Percentiles rank a stretch among this genome's conserved stretches.
phyloP scores from a whole-genome alignment of 768 basidiomycete species.

The Termitomyces titanicus region DNA sequence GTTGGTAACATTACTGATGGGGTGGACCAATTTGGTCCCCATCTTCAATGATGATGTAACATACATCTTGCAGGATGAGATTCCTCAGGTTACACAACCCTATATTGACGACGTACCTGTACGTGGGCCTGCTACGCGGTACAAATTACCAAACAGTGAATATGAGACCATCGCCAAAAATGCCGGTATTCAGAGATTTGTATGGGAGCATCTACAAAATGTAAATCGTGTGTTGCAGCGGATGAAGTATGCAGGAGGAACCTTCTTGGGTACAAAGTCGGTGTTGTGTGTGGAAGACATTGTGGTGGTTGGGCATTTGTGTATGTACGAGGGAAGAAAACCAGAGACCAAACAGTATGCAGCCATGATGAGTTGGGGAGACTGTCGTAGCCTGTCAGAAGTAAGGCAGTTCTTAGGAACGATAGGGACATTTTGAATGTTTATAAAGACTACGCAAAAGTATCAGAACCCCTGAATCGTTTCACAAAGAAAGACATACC shows the following conservation, averaged over 20 bases:
- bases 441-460: not conserved
- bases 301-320: not conserved
- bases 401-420: not conserved
- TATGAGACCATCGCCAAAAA: not conserved
- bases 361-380: not conserved
- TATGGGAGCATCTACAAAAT: not conserved
- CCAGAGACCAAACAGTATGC: not conserved
- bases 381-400: not conserved
- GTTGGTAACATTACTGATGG: constrained; percentile 28
- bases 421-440: not conserved
- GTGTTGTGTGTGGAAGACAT: not conserved
- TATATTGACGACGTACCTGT: constrained; percentile 39
- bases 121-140: constrained; percentile 2
- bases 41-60: constrained; percentile 38
- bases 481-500: not conserved
- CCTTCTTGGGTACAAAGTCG: not conserved
- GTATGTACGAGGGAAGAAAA: not conserved
- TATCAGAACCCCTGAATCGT: not conserved
- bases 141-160: not conserved
- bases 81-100: constrained; percentile 29
- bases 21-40: constrained; percentile 20
- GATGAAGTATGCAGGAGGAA: not conserved
- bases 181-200: not conserved
- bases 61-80: constrained; percentile 34
- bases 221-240: not conserved